phyloP scores from a whole-genome alignment of 306 rosid genomes.

The Cucurbita argyrosperma region DNA sequence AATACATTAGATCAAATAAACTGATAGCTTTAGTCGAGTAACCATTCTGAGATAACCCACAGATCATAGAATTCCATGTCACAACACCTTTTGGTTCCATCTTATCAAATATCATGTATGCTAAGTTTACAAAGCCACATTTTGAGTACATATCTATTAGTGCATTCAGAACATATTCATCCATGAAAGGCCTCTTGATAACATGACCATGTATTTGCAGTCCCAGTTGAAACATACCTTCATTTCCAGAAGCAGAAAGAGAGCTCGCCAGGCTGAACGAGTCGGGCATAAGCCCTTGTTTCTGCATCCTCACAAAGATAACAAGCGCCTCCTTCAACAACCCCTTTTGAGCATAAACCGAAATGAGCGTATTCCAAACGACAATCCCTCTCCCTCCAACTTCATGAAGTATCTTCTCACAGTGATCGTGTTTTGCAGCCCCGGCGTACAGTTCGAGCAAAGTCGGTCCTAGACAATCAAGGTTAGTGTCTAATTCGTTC shows the following conservation, averaged over 20 bases:
- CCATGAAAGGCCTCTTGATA: slow-evolving; percentile 43
- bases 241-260: slow-evolving; percentile 59
- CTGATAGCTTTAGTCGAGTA: slow-evolving; percentile 49
- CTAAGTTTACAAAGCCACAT: slow-evolving; percentile 51
- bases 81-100: slow-evolving; percentile 31
- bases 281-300: slow-evolving; percentile 48
- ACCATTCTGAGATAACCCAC: slow-evolving; percentile 68
- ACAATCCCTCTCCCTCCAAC: slow-evolving; percentile 28
- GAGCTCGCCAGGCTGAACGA: slow-evolving; percentile 71
- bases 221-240: slow-evolving; percentile 44
- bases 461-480: slow-evolving; percentile 44
- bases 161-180: slow-evolving; percentile 66
- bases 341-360: slow-evolving; percentile 46
- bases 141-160: slow-evolving; percentile 81
- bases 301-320: slow-evolving; percentile 41
- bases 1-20: slow-evolving; percentile 56
- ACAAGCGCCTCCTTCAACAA: slow-evolving; percentile 32
- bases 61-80: slow-evolving; percentile 80
- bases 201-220: slow-evolving; percentile 60
- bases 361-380: slow-evolving; percentile 59
- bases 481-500: slow-evolving; percentile 31
- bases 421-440: slow-evolving; percentile 25
- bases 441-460: slow-evolving; percentile 58
- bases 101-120: slow-evolving; percentile 39
- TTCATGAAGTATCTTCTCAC: slow-evolving; percentile 35